phyloP scores from a whole-genome alignment of 441 rosid species.

The Populus trichocarpa region DNA sequence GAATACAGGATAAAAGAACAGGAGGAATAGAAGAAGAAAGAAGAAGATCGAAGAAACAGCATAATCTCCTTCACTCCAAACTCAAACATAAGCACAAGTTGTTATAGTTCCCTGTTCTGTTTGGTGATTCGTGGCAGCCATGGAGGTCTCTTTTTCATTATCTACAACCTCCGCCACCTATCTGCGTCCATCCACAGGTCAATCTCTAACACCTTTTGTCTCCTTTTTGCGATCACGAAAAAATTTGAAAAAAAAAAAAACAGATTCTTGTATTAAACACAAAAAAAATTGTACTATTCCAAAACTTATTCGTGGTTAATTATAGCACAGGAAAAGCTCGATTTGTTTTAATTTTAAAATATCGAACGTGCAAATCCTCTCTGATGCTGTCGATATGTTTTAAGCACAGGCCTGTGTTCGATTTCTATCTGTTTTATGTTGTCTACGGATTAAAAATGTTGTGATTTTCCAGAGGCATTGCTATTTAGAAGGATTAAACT shows the following conservation, averaged over 20 bases:
- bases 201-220: not conserved
- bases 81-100: not conserved
- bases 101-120: not conserved
- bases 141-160: not conserved
- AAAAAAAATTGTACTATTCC: not conserved
- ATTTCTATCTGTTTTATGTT: not conserved
- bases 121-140: not conserved
- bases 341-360: too few species aligned
- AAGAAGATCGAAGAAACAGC: not conserved
- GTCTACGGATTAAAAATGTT: not conserved
- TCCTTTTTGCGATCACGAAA: not conserved
- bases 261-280: not conserved
- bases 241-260: too few species aligned
- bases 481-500: conserved; percentile 26
- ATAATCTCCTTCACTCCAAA: not conserved
- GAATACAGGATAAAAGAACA: too few species aligned
- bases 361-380: not conserved
- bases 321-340: not conserved
- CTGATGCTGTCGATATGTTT: not conserved
- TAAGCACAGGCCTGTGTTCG: not conserved
- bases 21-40: too few species aligned
- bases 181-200: not conserved
- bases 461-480: conserved; percentile 36
- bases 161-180: not conserved
- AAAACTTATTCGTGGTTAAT: not conserved